Percentiles rank a stretch among this genome's conserved stretches.
Conservation (phyloP, 2,329 filamentous ascomycete genomes). For the Meredithiella fracta region DNA sequence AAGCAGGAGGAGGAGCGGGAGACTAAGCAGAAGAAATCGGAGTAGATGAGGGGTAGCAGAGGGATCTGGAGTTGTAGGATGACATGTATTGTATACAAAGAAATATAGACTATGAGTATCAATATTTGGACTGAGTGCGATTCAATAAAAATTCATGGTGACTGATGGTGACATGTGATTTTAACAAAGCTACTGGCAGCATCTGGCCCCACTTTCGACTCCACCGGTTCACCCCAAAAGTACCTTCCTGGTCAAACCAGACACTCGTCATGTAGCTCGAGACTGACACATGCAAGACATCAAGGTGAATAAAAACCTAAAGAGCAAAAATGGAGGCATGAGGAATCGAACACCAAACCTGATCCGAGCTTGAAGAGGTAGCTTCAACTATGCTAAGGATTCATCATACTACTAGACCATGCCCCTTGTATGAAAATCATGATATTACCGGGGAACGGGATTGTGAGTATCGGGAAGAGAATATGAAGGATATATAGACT, state of each 20-base stretch:
- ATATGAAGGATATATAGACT: too few relatives aligned
- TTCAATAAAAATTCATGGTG: too few relatives aligned
- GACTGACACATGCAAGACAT: background rate
- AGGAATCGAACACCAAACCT: slow-evolving; percentile 8
- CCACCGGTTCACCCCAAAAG: too few relatives aligned
- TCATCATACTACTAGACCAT: slow-evolving; percentile 13
- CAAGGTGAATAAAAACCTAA: background rate
- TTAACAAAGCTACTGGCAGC: too few relatives aligned
- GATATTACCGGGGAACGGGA: too few relatives aligned
- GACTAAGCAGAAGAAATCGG: slow-evolving; percentile 13
- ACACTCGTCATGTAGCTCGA: background rate
- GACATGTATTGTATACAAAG: background rate
- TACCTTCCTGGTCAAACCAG: too few relatives aligned
- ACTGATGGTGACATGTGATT: too few relatives aligned
- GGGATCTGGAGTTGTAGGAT: background rate
- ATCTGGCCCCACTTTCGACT: too few relatives aligned
- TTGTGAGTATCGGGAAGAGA: too few relatives aligned
- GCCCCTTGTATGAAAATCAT: background rate
- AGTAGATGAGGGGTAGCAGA: slow-evolving; percentile 3
- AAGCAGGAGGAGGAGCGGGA: slow-evolving; percentile 29
- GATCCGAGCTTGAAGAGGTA: background rate
- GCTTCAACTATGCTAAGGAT: slow-evolving; percentile 10
- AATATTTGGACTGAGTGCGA: too few relatives aligned
- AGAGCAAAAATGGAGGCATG: slow-evolving; percentile 6
- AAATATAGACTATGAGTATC: background rate